These are phyloP conservation scores for Fragaria nilgerrensis DNA, from an alignment of 306 rosid species.

Conservation along the genomic window DNA sequence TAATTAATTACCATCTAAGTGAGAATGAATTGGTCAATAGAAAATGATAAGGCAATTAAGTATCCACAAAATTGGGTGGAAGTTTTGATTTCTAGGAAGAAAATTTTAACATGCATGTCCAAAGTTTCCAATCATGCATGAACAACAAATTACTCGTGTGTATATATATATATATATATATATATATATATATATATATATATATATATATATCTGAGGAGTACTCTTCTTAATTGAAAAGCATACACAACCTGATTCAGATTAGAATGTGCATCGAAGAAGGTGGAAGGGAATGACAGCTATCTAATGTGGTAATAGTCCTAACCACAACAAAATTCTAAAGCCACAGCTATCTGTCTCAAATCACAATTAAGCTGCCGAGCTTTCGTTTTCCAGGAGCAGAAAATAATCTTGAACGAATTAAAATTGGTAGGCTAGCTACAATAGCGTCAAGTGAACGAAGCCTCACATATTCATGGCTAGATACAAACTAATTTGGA, in stretches of 20 bases:
- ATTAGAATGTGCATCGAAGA: neutral
- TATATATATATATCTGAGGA: neutral
- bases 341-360: neutral
- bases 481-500: neutral
- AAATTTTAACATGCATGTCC: neutral
- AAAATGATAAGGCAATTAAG: too few relatives aligned
- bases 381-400: constrained; percentile 12
- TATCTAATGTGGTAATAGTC: neutral
- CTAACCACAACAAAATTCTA: neutral
- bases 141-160: neutral
- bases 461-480: constrained; percentile 1
- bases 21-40: too few relatives aligned
- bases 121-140: neutral
- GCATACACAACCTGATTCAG: neutral
- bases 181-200: too few relatives aligned
- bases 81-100: neutral
- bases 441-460: constrained; percentile 3
- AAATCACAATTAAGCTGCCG: neutral
- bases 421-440: neutral
- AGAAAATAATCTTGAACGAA: neutral
- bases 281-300: neutral
- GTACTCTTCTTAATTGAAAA: neutral
- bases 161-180: too few relatives aligned
- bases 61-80: neutral
- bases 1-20: too few relatives aligned